Base-by-base conservation (phyloP, 805 yeast species). In the Debaryomyces castellii region DNA sequence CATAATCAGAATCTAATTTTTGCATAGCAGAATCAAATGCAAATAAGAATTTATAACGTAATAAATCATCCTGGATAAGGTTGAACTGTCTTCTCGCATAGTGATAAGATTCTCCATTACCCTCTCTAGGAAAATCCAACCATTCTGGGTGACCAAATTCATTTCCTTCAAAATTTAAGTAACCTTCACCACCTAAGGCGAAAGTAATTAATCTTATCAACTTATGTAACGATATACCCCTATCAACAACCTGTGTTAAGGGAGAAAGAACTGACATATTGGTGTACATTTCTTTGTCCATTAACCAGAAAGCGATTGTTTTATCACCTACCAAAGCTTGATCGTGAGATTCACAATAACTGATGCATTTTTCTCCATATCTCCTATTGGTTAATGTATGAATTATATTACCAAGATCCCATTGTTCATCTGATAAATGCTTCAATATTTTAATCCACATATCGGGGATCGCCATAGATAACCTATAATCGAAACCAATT, bases 91-190 rank as follows among this genome's bases (percentile, higher is more conserved):
- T 81, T 61, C 98, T 81, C 1, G 97, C 97, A 60, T 94, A 92
- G 68, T 88, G 94, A 68, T 87, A 92, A 16, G 94, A 85, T 63
- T 89, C 90, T 22, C 77, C 77, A 66, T 92, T 94, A 28, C 96
- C 97, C 23, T 53, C 85, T 58, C 97, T 82, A 11, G 99, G 98
- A 76, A 92, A 94, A 66, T 92, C 99, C 43, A 94, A 78, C 99
- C 99, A 92, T 64, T 92, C 99, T 3, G 98, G 99, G 59, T 92
- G 99, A 14, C 99, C 99, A 70, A 94, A 92, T 68, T 92, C 99
- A 60, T 92, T 92, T 47, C 99, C 98, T 73, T 92, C 97, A 63
- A 92, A 92, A 63, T 91, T 92, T 61, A 92, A 78, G 61, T 92
- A 92, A 0, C 96, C 97, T 67, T 92, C 98, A 46, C 99, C 99